Evolutionary conservation across 2,329 filamentous ascomycete genomes (phyloP).

Genomic region (Aspergillus ochraceus): DNA sequence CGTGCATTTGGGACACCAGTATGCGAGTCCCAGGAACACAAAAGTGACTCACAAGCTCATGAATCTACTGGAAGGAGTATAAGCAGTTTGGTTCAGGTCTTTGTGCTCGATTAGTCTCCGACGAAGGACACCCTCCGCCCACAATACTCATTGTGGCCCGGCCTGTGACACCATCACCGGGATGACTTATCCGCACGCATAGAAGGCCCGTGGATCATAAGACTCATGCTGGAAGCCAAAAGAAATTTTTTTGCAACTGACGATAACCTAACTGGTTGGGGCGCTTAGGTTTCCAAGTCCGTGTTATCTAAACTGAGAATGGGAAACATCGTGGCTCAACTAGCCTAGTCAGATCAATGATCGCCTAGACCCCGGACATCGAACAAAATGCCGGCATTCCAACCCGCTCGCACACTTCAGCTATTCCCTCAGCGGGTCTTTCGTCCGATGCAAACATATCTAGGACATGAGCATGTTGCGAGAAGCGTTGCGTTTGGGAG

Average conservation of each 20-base stretch:
- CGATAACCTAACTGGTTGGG: neutral
- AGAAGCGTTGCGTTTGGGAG: neutral
- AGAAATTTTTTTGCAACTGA: neutral
- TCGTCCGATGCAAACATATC: conserved; percentile 45
- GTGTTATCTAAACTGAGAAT: neutral
- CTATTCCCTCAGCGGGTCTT: conserved; percentile 26
- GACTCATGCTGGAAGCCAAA: neutral
- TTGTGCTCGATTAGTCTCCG: neutral
- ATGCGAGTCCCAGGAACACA: neutral
- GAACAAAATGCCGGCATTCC: neutral
- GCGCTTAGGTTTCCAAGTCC: neutral
- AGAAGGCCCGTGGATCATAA: neutral
- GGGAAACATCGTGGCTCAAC: neutral
- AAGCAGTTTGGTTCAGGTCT: neutral
- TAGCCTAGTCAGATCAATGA: neutral
- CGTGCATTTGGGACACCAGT: neutral
- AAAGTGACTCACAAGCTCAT: neutral
- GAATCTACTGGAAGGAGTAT: neutral
- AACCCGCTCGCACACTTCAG: neutral
- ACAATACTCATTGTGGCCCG: neutral
- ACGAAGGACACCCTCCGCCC: neutral
- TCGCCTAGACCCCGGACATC: neutral
- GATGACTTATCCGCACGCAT: neutral
- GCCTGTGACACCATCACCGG: neutral
- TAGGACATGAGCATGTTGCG: conserved; percentile 12